Base-by-base conservation (phyloP, 176 grass and related monocot genomes). In the Carex cristatella region DNA sequence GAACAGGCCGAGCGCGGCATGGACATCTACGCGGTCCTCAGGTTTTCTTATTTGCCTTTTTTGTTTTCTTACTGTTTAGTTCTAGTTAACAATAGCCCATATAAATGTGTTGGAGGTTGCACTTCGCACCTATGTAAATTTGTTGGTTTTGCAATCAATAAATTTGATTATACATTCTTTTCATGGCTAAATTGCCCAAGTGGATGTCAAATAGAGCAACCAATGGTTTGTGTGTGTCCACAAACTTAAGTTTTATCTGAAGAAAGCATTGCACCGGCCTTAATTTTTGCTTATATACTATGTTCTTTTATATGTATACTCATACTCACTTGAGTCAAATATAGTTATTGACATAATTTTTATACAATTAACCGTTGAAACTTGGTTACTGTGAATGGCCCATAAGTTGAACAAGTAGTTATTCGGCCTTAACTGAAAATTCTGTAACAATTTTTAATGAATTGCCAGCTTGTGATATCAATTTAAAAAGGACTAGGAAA, bases 1-100 rank as follows among this genome's bases (percentile, higher is more conserved):
- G 88, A 84, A 95, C 96, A 7, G 87, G 93, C 42, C 89, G 91
- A 86, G 96, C 96, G 81, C 74, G 93, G 9, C 93, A 95, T 85
- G 93, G 96, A 78, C 92, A 91, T 88, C 69, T 95, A 37, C 84
- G 87, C 81, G 88, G 90, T 49, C 87, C 90, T 86, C 91, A 94
- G 96, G 96, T 93, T 88, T 81, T 71, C 44, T 83, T 81, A 48
- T 18, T 61, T 32, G 48, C 51, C 46, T 60, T 69, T 10, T 4
- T 72, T 72, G 69, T 46, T 72, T 35, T 79, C 53, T 79, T 58
- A 33, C 15, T 56, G 13, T 58, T 10, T 57, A 32, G 51, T 3
- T 79, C 15, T 58, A 58, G 13, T 16, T 57, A 57, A 57, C 5
- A 77, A 15, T 37, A 18, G 57, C 12, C 12, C 3, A 57, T 14